A percentile compares a stretch with the other conserved stretches of the same genome.
Conservation (phyloP, 2,329 filamentous ascomycete species). For the Pyrenophora graminea region DNA sequence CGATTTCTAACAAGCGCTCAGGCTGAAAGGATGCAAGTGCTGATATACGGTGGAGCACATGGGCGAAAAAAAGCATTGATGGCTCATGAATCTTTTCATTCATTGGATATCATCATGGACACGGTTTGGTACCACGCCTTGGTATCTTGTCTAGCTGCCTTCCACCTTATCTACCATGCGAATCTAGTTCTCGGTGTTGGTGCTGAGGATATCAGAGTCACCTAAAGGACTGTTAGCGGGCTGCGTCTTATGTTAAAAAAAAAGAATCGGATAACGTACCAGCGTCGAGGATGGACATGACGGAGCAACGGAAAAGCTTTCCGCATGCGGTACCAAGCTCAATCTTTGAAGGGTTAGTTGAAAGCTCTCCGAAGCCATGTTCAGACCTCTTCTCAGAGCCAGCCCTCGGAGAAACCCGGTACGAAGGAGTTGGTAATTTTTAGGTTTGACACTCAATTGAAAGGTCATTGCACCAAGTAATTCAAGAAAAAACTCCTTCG, state of each 20-base stretch:
- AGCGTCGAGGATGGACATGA: conserved; percentile 95
- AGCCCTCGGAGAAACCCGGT: conserved; percentile 49
- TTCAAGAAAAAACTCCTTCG: not conserved
- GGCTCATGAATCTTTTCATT: conserved; percentile 33
- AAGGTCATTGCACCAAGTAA: conserved; percentile 6
- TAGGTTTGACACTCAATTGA: not conserved
- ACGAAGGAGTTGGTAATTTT: not conserved
- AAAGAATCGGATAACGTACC: conserved; percentile 52
- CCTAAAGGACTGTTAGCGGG: conserved; percentile 28
- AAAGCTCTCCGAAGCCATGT: conserved; percentile 84
- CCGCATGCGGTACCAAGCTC: conserved; percentile 97
- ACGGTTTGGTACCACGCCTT: conserved; percentile 24
- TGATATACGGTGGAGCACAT: conserved; percentile 9
- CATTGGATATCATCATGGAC: conserved; percentile 33
- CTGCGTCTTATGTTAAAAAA: not conserved
- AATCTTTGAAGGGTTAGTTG: conserved; percentile 75
- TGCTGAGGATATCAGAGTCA: conserved; percentile 92
- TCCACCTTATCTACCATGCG: conserved; percentile 6
- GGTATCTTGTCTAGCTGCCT: conserved; percentile 32
- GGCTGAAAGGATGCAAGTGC: too few species aligned
- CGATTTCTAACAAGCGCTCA: not conserved
- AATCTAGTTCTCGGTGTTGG: conserved; percentile 58
- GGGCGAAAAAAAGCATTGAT: conserved; percentile 10
- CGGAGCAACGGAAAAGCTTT: conserved; percentile 98
- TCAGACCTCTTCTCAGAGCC: conserved; percentile 90